Base-by-base conservation (phyloP, 148 eudicot species). In the Chenopodium quinoa region DNA sequence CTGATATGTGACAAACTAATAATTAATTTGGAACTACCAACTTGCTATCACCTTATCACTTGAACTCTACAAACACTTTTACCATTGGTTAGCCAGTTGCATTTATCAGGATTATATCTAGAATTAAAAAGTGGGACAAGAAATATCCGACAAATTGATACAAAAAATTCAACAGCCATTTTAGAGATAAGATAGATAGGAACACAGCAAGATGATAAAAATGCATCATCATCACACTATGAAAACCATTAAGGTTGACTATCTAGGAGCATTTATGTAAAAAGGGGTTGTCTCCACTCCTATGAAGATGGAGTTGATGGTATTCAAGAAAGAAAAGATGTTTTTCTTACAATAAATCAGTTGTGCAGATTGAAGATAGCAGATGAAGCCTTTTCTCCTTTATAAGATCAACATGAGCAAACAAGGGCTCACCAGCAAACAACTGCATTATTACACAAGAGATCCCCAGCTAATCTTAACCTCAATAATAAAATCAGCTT, bases 371-470 rank as follows among this genome's bases (percentile, higher is more conserved):
- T 78, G 91, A 88, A 60, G 95, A 86, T 76, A 89, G 88, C 64
- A 89, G 60, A 80, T 88, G 91, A 77, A 95, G 88, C 90, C 85
- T 91, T 76, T 90, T 90, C 79, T 89, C 90, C 83, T 89, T 91
- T 72, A 91, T 73, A 81, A 95, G 93, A 81, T 93, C 88, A 27
- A 85, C 84, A 84, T 93, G 97, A 56, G 87, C 88, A 86, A 95
- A 95, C 78, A 93, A 79, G 37, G 91, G 88, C 79, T 92, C 86
- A 64, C 98, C 95, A 79, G 92, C 93, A 84, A 90, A 92, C 68
- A 95, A 83, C 98, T 94, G 97, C 84, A 87, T 52, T 63, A 75
- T 75, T 81, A 48, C 25, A 73, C 13, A 66, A 73, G 32, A 63
- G 52, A 64, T 62, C 1, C 9, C 32, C 5, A 9, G 68, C n/a